Evolutionary conservation across 495 filamentous ascomycete species (phyloP), one percentile per base, ranked within the genome.

Genomic region (Letharia columbiana): DNA sequence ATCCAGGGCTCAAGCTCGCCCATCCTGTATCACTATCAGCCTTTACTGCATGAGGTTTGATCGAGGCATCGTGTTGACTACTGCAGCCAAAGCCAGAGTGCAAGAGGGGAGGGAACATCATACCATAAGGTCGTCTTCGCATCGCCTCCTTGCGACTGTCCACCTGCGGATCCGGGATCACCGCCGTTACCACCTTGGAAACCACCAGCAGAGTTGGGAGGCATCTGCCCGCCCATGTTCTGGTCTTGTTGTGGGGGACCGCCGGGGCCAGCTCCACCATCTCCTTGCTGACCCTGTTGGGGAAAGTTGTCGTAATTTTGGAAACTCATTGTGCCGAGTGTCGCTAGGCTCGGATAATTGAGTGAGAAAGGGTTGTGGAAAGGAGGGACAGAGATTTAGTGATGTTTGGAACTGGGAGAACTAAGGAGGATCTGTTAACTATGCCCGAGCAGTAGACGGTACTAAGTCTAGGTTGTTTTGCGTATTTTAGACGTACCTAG

Each of bases 1-100:
- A 99, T 98, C 94, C 94, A 99, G 4, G 91, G 91, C 76, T 98
- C 94, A 72, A 99, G 88, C 75, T 99, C 94, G 66, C 94, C 94
- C 94, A 99, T 99, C 94, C 92, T 91, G 69, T 50, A 60, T 35
- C 41, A 57, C 63, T 37, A 66, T 73, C 54, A 72, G 62, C 47
- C 23, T 62, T 33, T n/a, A 44, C 35, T 52, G 17, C 63, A 23
- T 28, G 54, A 11, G 33, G 1, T 15, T 2, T 35, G 41, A 44
- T 20, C 58, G n/a, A 39, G 6, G 28, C 31, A 18, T 58, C 4
- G 1, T 54, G 20, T 20, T 20, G 31, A 47, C 41, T 15, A 15
- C 9, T 20, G 44, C 9, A 17, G 23, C 63, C n/a, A 44, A 20
- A 37, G 20, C 12, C 28, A 40, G 40, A 45, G 33, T 18, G 5